Base-by-base conservation (phyloP, 2,329 filamentous ascomycete species). In the Trichoderma polysporum region DNA sequence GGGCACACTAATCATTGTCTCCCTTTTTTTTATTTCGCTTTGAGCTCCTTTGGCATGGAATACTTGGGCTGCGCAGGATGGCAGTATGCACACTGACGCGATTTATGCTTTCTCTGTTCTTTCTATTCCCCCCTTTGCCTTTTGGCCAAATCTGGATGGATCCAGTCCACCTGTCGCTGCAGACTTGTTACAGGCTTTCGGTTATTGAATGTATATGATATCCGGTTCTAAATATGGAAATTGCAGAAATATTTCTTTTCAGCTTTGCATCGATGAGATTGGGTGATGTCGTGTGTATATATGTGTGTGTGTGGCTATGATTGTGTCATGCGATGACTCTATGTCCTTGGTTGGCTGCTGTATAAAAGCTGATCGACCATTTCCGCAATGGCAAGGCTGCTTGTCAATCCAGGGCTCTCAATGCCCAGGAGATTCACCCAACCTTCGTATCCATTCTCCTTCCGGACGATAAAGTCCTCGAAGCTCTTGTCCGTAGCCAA, bases 351-450 rank as follows among this genome's bases (percentile, higher is more conserved):
- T 22, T 64, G 53, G 53, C 77, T 77, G 66, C 77, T 77, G 66
- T 88, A 86, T 62, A 88, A 69, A 59, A 88, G 70, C 59, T 76
- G 74, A 50, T 80, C 77, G 0, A 97, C 93, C 82, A 86, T 85
- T 75, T 97, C 92, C 3, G 85, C 94, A 78, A 97, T 94, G 1
- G 93, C 93, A 80, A 98, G 79, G 72, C 86, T 88, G 76, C 92
- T 95, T 54, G 94, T 98, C 77, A 98, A 79, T 4, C 94, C 94
- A 0, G 94, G 94, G 78, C 92, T 97, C 82, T 98, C 94, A 72
- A 97, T 97, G 0, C 93, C 94, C 72, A 98, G 75, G 71, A 98
- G 76, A 81, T 97, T 97, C 9, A 98, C 85, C 85, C 94, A 97
- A 2, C 92, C 94, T 2, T 86, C 80, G 73, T 87, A 93, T 0